Base-by-base conservation (phyloP, 1,284 basidiomycete genomes). In the Cryptococcus maquisensis region DNA sequence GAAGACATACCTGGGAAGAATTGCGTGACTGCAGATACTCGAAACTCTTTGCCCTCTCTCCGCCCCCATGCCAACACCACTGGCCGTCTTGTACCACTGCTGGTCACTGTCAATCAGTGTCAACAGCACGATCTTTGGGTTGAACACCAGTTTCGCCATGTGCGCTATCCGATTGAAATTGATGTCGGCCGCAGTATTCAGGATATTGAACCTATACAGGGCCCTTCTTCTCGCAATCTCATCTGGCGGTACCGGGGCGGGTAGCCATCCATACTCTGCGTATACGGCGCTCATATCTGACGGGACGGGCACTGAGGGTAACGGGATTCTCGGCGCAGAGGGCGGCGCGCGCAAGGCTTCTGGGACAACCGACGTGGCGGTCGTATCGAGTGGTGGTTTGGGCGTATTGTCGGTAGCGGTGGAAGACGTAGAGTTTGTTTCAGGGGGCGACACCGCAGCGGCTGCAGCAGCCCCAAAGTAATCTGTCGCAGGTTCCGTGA, bases 131-230 rank as follows among this genome's bases (percentile, higher is more conserved):
- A 88, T 84, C 68, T 89, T 90, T 1, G 90, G 89, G 68, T 84
- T 88, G 77, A 97, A 96, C 13, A 97, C 93, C 28, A 97, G 79
- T 77, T 94, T 95, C 51, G 88, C 88, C 47, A 97, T 81, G 56
- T 81, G 79, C 83, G 90, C 62, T 82, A 97, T 94, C 20, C 93
- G 83, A 73, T 96, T 92, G 71, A 97, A 96, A 71, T 95, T 95
- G 61, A 84, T 79, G 69, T 97, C 91, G 16, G 85, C 81, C 16
- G 84, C 84, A 0, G 90, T 91, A 61, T 88, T 84, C 81, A 90
- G 84, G 32, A 94, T 88, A 63, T 91, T 91, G 77, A 88, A 92
- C 61, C 87, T 87, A 61, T 65, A 69, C n/a, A 95, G 73, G 4
- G 90, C 91, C 47, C 88, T 80, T 40, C 87, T 77, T 20, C 91